Base-by-base conservation (phyloP, 176 grass and related monocot species). In the Miscanthus lutarioriparius region DNA sequence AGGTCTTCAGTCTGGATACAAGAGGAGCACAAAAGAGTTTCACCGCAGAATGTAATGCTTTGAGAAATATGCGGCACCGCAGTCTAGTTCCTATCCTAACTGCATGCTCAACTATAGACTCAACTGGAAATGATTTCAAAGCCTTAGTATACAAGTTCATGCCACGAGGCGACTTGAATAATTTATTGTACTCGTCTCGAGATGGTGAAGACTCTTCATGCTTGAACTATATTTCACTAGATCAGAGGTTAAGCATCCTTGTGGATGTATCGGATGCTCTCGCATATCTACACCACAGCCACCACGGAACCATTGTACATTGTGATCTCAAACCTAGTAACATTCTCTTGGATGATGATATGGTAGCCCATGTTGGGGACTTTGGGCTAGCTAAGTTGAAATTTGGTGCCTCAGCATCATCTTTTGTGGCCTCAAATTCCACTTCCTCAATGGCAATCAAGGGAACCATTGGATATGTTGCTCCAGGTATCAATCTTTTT, bases 301-400 rank as follows among this genome's bases (percentile, higher is more conserved):
- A 80, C 58, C 58, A 51, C 3, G 68, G 41, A 74, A 80, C 23
- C 10, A 74, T 86, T 74, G 6, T 80, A 32, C 84, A 80, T n/a
- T 65, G 77, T 33, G 77, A 86, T 74, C 10, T 86, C 2, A 80
- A 86, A 13, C 76, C 84, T 43, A 86, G 84, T n/a, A 80, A 65
- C 68, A 80, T 86, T 64, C 67, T 86, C 12, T 6, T 49, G 47
- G 47, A 49, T 49, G 47, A 6, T 17, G 14, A 49, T 1, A 49
- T 49, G 47, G 47, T 49, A 49, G 47, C 14, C 0, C 47, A 16
- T 49, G 47, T 49, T 49, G 47, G 47, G 1, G 14, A 49, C 47
- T 49, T 12, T 80, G 85, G 85, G 1, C 78, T 87, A 6, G 45
- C 85, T 26, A 67, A 26, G 26, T 76, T 87, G 12, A 33, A 37